These are phyloP conservation scores for Puccinia horiana DNA, from an alignment of 1,284 basidiomycete species.

Conservation along the genomic window DNA sequence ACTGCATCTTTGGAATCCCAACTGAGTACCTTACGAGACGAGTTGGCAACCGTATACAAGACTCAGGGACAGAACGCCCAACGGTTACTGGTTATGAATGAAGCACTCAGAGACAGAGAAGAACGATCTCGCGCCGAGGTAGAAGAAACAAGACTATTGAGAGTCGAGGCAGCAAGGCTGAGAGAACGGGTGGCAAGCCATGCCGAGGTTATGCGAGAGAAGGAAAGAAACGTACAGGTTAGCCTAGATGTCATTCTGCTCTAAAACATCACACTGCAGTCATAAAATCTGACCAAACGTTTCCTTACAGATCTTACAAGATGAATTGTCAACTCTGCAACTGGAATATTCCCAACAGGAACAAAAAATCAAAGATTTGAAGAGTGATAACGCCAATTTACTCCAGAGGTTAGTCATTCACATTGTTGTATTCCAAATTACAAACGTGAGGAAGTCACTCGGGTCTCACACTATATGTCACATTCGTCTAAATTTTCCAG, in stretches of 20 bases:
- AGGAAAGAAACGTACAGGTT: conserved; percentile 45
- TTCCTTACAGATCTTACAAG: conserved; percentile 74
- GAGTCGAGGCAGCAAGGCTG: conserved; percentile 71
- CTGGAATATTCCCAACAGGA: conserved; percentile 87
- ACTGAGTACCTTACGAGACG: conserved; percentile 82
- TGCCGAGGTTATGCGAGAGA: conserved; percentile 41
- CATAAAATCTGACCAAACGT: not conserved
- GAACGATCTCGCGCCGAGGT: conserved; percentile 73
- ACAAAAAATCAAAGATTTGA: conserved; percentile 78
- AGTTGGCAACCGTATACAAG: conserved; percentile 90
- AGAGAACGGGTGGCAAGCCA: conserved; percentile 52
- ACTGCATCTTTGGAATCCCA: conserved; percentile 88
- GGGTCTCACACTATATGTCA: not conserved
- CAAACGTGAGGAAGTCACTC: not conserved
- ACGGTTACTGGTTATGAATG: conserved; percentile 84
- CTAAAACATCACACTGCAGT: not conserved
- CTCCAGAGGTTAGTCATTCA: conserved; percentile 67
- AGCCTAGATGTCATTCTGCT: not conserved
- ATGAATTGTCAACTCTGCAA: conserved; percentile 85
- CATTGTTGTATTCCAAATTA: not conserved
- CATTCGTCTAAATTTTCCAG: conserved; percentile 5
- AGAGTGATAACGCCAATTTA: conserved; percentile 88
- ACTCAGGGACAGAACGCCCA: conserved; percentile 95
- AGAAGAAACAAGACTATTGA: conserved; percentile 71
- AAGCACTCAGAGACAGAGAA: conserved; percentile 88